phyloP scores from a whole-genome alignment of 140 eudicot species.

The Stevia rebaudiana region DNA sequence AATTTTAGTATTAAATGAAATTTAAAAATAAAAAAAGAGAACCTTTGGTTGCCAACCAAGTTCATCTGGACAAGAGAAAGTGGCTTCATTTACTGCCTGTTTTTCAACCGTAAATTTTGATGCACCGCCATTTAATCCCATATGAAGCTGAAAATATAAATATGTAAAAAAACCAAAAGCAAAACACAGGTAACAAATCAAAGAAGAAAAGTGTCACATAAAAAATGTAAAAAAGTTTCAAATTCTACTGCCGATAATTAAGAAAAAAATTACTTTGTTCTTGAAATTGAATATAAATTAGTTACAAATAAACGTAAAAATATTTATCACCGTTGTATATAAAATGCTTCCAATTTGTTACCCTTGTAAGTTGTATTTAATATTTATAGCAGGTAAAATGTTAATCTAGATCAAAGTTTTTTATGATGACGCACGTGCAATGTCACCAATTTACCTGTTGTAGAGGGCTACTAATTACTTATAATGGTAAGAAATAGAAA shows the following conservation, averaged over 20 bases:
- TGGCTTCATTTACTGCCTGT: conserved; percentile 75
- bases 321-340: background rate
- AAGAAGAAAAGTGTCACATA: background rate
- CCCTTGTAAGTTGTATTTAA: background rate
- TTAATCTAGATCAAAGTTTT: background rate
- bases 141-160: conserved; percentile 48
- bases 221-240: background rate
- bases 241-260: background rate
- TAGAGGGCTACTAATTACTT: background rate
- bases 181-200: conserved; percentile 4
- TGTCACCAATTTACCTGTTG: background rate
- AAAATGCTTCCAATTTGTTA: background rate
- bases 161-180: conserved; percentile 7
- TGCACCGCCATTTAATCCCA: conserved; percentile 62
- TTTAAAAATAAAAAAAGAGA: background rate
- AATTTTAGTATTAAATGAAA: background rate
- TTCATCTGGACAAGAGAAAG: conserved; percentile 74
- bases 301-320: background rate
- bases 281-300: background rate
- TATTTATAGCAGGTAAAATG: background rate
- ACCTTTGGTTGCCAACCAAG: conserved; percentile 78
- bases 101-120: conserved; percentile 52
- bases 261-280: background rate
- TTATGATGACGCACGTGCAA: background rate
- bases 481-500: no score